Evolutionary conservation across 2,329 filamentous ascomycete species (phyloP).

Genomic region (Microsporum ferrugineum): DNA sequence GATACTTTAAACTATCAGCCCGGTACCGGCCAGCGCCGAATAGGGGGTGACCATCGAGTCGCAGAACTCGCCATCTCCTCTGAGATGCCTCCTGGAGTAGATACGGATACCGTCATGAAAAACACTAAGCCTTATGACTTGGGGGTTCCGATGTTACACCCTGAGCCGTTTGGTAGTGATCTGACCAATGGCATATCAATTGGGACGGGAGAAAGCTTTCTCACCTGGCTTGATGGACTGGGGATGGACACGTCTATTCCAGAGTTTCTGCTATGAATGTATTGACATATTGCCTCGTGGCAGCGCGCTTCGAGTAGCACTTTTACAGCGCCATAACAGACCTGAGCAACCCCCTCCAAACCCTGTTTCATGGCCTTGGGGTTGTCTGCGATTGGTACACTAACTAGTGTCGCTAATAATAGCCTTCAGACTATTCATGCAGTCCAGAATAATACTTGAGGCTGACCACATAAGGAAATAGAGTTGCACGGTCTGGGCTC

Average conservation of each 20-base stretch:
- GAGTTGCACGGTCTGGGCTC: neutral
- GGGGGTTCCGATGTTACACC: neutral
- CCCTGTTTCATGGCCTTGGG: neutral
- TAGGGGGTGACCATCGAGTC: neutral
- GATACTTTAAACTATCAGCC: constrained; percentile 19
- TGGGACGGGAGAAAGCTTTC: constrained; percentile 11
- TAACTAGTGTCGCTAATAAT: neutral
- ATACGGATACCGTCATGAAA: neutral
- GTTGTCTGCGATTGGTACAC: neutral
- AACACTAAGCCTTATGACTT: constrained; percentile 2
- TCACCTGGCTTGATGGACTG: constrained; percentile 13
- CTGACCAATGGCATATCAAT: neutral
- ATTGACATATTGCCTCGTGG: neutral
- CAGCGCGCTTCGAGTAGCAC: neutral
- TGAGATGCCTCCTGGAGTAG: neutral
- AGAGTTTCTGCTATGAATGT: constrained; percentile 9
- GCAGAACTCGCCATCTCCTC: neutral
- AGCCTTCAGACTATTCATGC: neutral
- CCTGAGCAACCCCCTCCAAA: neutral
- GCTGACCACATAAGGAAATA: neutral
- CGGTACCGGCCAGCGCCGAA: constrained; percentile 19
- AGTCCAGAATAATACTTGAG: neutral
- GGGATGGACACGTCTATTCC: constrained; percentile 11
- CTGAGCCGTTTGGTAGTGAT: neutral
- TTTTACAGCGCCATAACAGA: neutral